Evolutionary conservation across 495 filamentous ascomycete species (phyloP).

Genomic region (Durotheca rogersii): DNA sequence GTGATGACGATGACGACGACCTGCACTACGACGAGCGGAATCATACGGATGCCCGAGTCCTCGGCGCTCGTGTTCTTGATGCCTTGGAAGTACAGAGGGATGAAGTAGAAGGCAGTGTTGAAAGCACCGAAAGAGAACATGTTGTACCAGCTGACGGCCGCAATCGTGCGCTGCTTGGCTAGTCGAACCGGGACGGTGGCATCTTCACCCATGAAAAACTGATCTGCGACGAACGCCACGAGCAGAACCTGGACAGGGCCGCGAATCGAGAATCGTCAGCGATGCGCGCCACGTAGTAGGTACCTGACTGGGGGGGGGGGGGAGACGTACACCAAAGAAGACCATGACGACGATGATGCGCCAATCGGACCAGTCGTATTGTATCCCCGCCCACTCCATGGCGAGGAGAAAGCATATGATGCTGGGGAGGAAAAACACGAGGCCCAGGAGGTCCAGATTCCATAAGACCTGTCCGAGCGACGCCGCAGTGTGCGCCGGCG

Average conservation of each 20-base stretch:
- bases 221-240: slow-evolving; percentile 31
- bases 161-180: slow-evolving; percentile 42
- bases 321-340: slow-evolving; percentile 37
- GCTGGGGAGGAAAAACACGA: too few species aligned
- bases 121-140: too few species aligned
- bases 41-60: slow-evolving; percentile 52
- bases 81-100: slow-evolving; percentile 65
- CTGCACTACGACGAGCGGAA: slow-evolving; percentile 50
- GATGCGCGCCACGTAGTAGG: too few species aligned
- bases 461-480: too few species aligned
- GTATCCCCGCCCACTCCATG: slow-evolving; percentile 50
- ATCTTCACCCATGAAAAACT: slow-evolving; percentile 42
- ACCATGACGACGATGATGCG: slow-evolving; percentile 51
- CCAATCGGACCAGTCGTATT: slow-evolving; percentile 45
- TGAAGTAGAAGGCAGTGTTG: slow-evolving; percentile 56
- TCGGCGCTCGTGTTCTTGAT: slow-evolving; percentile 48
- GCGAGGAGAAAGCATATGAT: slow-evolving; percentile 48
- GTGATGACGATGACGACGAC: slow-evolving; percentile 34
- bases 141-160: too few species aligned
- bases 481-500: too few species aligned
- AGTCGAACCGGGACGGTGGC: slow-evolving; percentile 50
- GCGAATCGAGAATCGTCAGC: too few species aligned
- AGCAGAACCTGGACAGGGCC: too few species aligned
- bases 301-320: too few species aligned
- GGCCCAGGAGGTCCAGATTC: too few species aligned